Evolutionary conservation across 257 asterid species (phyloP).

Genomic region (Solanum medicagineum): DNA sequence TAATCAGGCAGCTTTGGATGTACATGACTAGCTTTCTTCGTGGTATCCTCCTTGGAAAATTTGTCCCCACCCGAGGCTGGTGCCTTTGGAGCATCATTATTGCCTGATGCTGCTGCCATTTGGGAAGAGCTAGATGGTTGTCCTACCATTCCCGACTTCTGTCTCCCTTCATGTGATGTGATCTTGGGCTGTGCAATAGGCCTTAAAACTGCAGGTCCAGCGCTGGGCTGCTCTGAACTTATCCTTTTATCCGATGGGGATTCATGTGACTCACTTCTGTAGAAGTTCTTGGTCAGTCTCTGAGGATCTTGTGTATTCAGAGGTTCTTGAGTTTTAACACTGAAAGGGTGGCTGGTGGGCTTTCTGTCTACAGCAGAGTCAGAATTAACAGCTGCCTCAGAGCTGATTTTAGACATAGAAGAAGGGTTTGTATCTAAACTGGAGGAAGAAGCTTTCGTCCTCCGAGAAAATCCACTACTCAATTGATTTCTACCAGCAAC

Average conservation of each 20-base stretch:
- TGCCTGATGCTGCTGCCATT: slow-evolving; percentile 8
- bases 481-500: slow-evolving; percentile 18
- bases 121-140: slow-evolving; percentile 11
- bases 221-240: slow-evolving; percentile 21
- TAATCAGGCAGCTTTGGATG: slow-evolving; percentile 93
- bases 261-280: slow-evolving; percentile 15
- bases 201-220: slow-evolving; percentile 16
- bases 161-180: slow-evolving; percentile 7
- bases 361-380: slow-evolving; percentile 21
- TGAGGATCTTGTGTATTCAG: slow-evolving; percentile 14
- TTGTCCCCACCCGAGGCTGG: slow-evolving; percentile 8
- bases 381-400: slow-evolving; percentile 14
- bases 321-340: slow-evolving; percentile 13
- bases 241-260: slow-evolving; percentile 6
- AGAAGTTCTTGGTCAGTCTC: slow-evolving; percentile 8
- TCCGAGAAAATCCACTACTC: slow-evolving; percentile 49
- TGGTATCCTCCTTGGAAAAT: slow-evolving; percentile 21
- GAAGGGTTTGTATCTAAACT: slow-evolving; percentile 12
- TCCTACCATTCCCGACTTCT: slow-evolving; percentile 18
- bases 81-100: slow-evolving; percentile 15
- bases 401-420: slow-evolving; percentile 7
- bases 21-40: slow-evolving; percentile 64
- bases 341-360: slow-evolving; percentile 4
- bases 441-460: slow-evolving; percentile 47
- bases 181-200: slow-evolving; percentile 16